Conservation (phyloP, 2,329 filamentous ascomycete genomes). For the Aureobasidium melanogenum region DNA sequence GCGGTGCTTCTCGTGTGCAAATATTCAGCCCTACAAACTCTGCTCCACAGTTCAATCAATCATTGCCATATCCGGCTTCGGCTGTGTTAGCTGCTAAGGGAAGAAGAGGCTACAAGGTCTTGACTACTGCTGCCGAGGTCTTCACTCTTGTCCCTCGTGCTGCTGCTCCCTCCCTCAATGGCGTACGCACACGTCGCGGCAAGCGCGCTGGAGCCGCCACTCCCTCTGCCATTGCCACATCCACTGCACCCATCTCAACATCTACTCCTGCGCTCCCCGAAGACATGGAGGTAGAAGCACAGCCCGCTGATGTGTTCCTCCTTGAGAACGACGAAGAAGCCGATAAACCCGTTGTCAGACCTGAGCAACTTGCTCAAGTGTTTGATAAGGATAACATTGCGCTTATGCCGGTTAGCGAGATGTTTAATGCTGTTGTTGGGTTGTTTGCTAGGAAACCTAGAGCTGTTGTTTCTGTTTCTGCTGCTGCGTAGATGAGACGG, state of each 20-base stretch:
- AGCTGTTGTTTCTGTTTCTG: not conserved
- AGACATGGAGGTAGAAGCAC: constrained; percentile 22
- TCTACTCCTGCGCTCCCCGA: not conserved
- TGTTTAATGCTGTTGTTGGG: constrained; percentile 64
- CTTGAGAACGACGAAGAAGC: constrained; percentile 34
- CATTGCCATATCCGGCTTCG: constrained; percentile 28
- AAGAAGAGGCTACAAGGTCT: constrained; percentile 62
- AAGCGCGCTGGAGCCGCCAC: not conserved
- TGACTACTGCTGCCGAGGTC: constrained; percentile 70
- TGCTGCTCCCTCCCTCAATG: not conserved
- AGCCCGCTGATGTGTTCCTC: constrained; percentile 18
- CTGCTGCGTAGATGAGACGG: not conserved
- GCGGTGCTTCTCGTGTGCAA: not conserved
- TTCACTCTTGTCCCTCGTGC: constrained; percentile 35
- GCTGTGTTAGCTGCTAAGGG: constrained; percentile 56
- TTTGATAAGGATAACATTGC: constrained; percentile 64
- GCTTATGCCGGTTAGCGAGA: constrained; percentile 62
- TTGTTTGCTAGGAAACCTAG: constrained; percentile 52
- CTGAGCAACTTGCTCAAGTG: constrained; percentile 59
- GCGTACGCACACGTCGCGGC: constrained; percentile 1
- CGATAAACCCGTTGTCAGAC: constrained; percentile 53
- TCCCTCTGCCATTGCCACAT: not conserved
- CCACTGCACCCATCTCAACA: not conserved
- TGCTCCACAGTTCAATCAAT: not conserved
- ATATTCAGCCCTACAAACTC: constrained; percentile 5